phyloP scores from a whole-genome alignment of 805 yeast species.

The Nakazawaea pomicola region DNA sequence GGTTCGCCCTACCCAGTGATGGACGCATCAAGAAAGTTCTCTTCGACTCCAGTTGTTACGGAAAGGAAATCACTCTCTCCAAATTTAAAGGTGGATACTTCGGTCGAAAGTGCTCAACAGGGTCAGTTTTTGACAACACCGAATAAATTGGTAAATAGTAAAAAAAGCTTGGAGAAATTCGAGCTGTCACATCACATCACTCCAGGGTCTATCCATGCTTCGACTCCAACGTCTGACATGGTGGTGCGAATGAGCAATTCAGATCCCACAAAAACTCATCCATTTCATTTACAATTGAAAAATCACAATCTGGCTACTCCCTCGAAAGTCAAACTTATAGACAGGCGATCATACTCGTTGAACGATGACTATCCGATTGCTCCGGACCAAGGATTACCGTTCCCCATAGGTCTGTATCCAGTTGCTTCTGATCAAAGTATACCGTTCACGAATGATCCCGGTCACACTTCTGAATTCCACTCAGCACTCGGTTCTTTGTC shows the following conservation, averaged over 20 bases:
- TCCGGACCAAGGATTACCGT: too few species aligned
- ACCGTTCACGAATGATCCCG: too few species aligned
- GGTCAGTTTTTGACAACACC: background rate
- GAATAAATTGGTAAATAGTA: background rate
- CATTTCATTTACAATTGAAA: background rate
- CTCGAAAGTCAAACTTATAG: background rate
- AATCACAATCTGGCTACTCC: background rate
- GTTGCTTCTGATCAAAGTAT: too few species aligned
- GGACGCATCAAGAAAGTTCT: background rate
- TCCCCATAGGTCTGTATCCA: too few species aligned
- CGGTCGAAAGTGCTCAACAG: background rate
- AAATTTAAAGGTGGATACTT: conserved; percentile 7
- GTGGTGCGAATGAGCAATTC: background rate
- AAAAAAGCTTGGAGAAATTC: background rate
- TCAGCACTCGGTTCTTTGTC: background rate
- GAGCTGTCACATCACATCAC: background rate
- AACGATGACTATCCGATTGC: background rate
- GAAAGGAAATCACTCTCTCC: conserved; percentile 3
- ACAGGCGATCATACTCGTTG: background rate
- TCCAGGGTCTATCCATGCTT: background rate
- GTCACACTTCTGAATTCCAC: background rate
- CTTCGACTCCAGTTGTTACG: background rate
- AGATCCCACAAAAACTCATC: background rate
- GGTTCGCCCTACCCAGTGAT: conserved; percentile 9
- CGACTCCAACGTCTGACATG: conserved; percentile 1